These are phyloP conservation scores for Penicillium aurantiogriseum DNA, from an alignment of 2,329 filamentous ascomycete species.

Conservation along the genomic window DNA sequence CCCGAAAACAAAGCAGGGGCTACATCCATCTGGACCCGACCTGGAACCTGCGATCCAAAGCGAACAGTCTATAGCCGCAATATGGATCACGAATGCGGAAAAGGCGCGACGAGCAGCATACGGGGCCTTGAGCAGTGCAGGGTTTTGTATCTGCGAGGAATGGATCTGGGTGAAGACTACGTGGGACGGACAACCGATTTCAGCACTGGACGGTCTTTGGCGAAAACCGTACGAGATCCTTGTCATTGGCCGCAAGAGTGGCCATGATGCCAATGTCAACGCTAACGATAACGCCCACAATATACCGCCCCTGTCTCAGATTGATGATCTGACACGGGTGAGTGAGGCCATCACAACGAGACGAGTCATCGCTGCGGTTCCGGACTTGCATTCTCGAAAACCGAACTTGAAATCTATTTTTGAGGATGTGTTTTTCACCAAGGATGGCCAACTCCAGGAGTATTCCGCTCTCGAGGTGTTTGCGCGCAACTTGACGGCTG, in stretches of 20 bases:
- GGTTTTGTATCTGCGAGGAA: constrained; percentile 55
- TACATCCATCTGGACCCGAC: constrained; percentile 16
- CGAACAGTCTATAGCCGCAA: constrained; percentile 46
- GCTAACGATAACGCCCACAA: constrained; percentile 13
- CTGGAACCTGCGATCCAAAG: neutral
- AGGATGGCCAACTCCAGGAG: neutral
- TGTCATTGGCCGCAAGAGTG: constrained; percentile 42
- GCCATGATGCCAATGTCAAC: constrained; percentile 18
- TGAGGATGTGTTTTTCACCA: constrained; percentile 46
- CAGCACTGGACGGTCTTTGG: constrained; percentile 53
- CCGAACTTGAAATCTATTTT: constrained; percentile 59
- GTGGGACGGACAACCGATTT: constrained; percentile 51
- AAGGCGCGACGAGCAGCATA: constrained; percentile 50
- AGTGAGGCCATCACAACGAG: constrained; percentile 34
- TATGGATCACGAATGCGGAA: constrained; percentile 63
- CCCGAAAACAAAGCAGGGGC: constrained; percentile 26
- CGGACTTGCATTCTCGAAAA: constrained; percentile 65
- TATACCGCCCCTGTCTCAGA: neutral
- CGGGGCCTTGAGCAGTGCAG: constrained; percentile 44
- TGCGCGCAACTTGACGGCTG: constrained; percentile 57
- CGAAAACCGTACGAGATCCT: constrained; percentile 63
- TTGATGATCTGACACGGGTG: constrained; percentile 9
- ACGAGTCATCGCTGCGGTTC: constrained; percentile 57
- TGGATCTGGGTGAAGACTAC: constrained; percentile 66
- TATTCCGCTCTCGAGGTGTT: constrained; percentile 61